Conservation (phyloP, 2,329 filamentous ascomycete species). For the Colletotrichum tamarilloi region DNA sequence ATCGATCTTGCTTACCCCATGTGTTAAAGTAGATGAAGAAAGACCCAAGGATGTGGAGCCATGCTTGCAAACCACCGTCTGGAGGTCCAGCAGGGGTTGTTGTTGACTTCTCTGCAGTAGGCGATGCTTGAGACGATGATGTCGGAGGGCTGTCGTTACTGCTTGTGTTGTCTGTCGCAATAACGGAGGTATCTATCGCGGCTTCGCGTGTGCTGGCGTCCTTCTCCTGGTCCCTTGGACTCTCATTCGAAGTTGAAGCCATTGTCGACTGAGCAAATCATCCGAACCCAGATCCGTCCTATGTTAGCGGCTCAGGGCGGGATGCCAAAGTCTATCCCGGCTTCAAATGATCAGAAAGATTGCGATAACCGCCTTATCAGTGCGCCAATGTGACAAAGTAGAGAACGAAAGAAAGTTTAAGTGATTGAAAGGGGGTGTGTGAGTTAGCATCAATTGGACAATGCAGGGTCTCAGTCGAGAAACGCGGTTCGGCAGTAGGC, state of each 20-base stretch:
- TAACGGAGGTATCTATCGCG: background rate
- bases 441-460: constrained; percentile 7
- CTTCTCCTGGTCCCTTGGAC: constrained; percentile 1
- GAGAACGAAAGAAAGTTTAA: background rate
- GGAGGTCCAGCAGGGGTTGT: constrained; percentile 15
- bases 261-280: background rate
- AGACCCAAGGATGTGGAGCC: constrained; percentile 59
- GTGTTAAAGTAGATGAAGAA: constrained; percentile 63
- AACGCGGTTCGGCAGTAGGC: constrained; percentile 14
- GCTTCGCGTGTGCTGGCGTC: background rate
- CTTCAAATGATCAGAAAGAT: background rate
- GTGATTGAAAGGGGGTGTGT: background rate
- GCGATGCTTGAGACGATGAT: constrained; percentile 18
- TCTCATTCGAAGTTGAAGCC: constrained; percentile 13
- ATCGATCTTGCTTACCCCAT: constrained; percentile 19
- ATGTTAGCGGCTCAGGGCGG: background rate
- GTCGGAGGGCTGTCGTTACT: constrained; percentile 7
- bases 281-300: background rate
- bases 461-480: constrained; percentile 15
- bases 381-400: background rate
- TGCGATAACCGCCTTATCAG: background rate
- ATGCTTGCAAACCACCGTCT: constrained; percentile 51
- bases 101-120: constrained; percentile 17
- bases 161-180: background rate
- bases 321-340: background rate